Conservation (phyloP, 2,329 filamentous ascomycete species). For the Hirsutella rhossiliensis region DNA sequence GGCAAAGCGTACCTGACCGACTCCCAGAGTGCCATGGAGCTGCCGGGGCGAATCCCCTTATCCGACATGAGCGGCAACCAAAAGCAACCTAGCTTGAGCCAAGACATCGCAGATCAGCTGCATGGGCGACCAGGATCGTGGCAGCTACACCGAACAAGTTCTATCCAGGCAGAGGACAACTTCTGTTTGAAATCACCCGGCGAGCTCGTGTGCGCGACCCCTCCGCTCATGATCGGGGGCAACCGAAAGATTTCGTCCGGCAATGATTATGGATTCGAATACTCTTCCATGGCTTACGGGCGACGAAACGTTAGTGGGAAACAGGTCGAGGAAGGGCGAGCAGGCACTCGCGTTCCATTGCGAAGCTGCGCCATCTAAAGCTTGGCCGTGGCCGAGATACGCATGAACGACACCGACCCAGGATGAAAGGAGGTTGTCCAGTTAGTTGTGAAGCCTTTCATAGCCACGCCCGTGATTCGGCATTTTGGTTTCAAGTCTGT, state of each 20-base stretch:
- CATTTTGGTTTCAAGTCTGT: too few species aligned
- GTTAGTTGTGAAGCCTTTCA: too few species aligned
- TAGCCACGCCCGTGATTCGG: too few species aligned
- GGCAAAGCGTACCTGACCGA: not conserved
- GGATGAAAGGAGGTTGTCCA: too few species aligned
- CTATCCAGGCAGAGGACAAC: constrained; percentile 6
- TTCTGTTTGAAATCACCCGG: constrained; percentile 49
- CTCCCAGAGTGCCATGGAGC: not conserved
- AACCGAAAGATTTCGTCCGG: constrained; percentile 46
- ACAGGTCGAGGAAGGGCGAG: constrained; percentile 54
- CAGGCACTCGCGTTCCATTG: not conserved
- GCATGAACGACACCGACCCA: too few species aligned
- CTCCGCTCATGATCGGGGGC: constrained; percentile 38
- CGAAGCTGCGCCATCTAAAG: too few species aligned
- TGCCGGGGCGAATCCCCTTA: constrained; percentile 15
- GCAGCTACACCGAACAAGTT: not conserved
- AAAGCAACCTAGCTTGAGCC: constrained; percentile 27
- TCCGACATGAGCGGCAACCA: constrained; percentile 33
- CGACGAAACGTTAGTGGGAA: constrained; percentile 61
- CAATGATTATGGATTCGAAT: constrained; percentile 35
- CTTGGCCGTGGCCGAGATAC: too few species aligned
- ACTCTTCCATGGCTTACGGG: constrained; percentile 19
- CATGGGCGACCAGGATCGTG: not conserved
- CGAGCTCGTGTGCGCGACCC: constrained; percentile 39
- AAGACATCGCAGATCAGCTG: constrained; percentile 22